Evolutionary conservation across 2,329 filamentous ascomycete species (phyloP).

Genomic region (Tetracladium maxilliforme): DNA sequence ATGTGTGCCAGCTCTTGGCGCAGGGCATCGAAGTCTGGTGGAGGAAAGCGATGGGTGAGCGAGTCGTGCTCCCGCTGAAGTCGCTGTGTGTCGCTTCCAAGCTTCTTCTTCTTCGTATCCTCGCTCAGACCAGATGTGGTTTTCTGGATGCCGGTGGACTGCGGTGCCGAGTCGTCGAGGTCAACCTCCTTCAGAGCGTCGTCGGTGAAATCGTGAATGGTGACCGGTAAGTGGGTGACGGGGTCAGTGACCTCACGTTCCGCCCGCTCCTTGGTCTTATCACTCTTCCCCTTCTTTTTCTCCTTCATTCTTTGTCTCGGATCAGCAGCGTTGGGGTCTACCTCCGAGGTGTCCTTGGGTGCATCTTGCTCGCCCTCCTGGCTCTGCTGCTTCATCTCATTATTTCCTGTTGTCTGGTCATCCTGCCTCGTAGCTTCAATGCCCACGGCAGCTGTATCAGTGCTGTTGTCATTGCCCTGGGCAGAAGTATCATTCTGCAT

Average conservation of each 20-base stretch:
- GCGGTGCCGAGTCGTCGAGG: too few relatives aligned
- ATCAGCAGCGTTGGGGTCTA: too few relatives aligned
- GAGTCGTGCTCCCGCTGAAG: slow-evolving; percentile 23
- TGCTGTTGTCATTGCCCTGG: slow-evolving; percentile 9
- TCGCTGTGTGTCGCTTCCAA: slow-evolving; percentile 25
- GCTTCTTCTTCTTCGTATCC: slow-evolving; percentile 25
- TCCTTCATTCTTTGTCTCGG: slow-evolving; percentile 5
- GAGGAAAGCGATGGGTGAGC: slow-evolving; percentile 35
- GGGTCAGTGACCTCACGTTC: slow-evolving; percentile 40
- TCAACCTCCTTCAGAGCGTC: slow-evolving; percentile 28
- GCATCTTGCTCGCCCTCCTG: too few relatives aligned
- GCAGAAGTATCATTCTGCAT: slow-evolving; percentile 8
- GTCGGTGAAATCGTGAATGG: slow-evolving; percentile 37
- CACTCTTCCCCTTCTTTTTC: slow-evolving; percentile 10
- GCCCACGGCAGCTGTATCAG: slow-evolving; percentile 6
- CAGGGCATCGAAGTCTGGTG: slow-evolving; percentile 29
- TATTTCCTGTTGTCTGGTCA: slow-evolving; percentile 4
- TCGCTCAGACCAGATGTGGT: slow-evolving; percentile 23
- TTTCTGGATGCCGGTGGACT: slow-evolving; percentile 4
- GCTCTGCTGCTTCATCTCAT: too few relatives aligned
- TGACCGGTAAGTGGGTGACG: slow-evolving; percentile 39
- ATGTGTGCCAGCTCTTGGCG: slow-evolving; percentile 25
- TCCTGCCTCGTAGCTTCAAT: slow-evolving; percentile 10
- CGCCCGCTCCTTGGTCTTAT: slow-evolving; percentile 8
- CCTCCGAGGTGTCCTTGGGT: too few relatives aligned